Base-by-base conservation (phyloP, 1,284 basidiomycete species). In the Cryptococcus sp. region DNA sequence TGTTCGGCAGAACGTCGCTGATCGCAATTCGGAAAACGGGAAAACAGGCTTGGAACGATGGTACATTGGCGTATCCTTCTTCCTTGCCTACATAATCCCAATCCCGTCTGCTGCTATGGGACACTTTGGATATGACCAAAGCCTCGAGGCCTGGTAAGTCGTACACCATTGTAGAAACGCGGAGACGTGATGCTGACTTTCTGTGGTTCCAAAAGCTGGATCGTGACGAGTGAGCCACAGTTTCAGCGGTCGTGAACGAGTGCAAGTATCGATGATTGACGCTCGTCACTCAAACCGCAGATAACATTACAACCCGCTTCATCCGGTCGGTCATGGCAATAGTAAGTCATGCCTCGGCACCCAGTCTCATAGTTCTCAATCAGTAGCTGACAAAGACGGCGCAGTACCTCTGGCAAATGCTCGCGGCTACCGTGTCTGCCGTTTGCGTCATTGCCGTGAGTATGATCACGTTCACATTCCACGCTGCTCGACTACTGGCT, bases 391-490 rank as follows among this genome's bases (percentile, higher is more conserved):
- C 29, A 13, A 7, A 34, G 25, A 23, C 7, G 22, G 22, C 11
- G 20, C 51, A 69, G 64, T 74, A 72, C 46, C 61, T 74, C 5
- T 72, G 70, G 70, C 70, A 74, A 49, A 58, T 67, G 4, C 50
- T 70, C 26, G 66, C 72, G 3, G 65, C 66, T 34, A 16, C 61
- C 29, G 57, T 74, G 17, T 68, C 72, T 3, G 61, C 62, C 6
- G 47, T 61, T 1, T 49, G 64, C 1, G 67, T 72, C 4, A 52
- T 60, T 16, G 50, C 54, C 13, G 67, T 69, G 46, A 56, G 70
- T 62, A 23, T 20, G 17, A 16, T n/a, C 1, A 19, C 17, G n/a
- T n/a, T n/a, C n/a, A n/a, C n/a, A n/a, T 20, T 44, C 50, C 23
- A 13, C 11, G 46, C 40, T 40, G 43, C 26, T 19, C 44, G 19